Evolutionary conservation across 106 monocot species (phyloP), one percentile per base, ranked within the genome.

Genomic region (Phalaenopsis equestris): DNA sequence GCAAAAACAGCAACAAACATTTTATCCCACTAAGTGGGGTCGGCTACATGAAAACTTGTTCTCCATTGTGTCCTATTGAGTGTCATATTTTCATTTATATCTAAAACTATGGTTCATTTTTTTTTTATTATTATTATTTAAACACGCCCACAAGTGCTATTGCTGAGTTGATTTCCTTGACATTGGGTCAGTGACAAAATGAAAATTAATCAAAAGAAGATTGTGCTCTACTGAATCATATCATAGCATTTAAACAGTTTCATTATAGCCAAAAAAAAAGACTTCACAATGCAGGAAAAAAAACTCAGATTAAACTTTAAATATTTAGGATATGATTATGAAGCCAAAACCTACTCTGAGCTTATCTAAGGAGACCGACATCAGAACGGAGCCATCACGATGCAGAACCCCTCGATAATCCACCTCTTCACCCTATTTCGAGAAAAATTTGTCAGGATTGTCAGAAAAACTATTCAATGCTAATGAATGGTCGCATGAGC

Each of bases 311-410:
- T 56, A 1, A 55, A 45, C 41, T 19, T 55, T 12, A 64, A 42
- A 64, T 61, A 21, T 75, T 76, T 41, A 58, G 73, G 21, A 43
- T 57, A 73, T 64, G 0, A 70, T 41, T 77, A n/a, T 17, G 56
- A 79, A 77, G 4, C 21, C 78, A 80, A 70, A 46, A 76, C 42
- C 5, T 88, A 93, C 99, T 90, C 93, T 93, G 83, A 95, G 86
- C 79, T 93, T 85, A 76, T 99, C 87, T 82, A 95, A 82, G 43
- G 91, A 82, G 6, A 99, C 99, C 56, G 95, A 89, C 99, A 99
- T 99, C 48, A 99, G 86, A 82, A 99, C 99, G 81, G 99, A 99
- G 18, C 99, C 99, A 91, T 99, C 99, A 77, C 95, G 92, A 84
- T 99, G 99, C 82, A 99, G 67, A 74, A 93, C 95, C 41, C 95